Evolutionary conservation across 1,284 basidiomycete species (phyloP), one percentile per base, ranked within the genome.

Genomic region (Marasmius sp.): DNA sequence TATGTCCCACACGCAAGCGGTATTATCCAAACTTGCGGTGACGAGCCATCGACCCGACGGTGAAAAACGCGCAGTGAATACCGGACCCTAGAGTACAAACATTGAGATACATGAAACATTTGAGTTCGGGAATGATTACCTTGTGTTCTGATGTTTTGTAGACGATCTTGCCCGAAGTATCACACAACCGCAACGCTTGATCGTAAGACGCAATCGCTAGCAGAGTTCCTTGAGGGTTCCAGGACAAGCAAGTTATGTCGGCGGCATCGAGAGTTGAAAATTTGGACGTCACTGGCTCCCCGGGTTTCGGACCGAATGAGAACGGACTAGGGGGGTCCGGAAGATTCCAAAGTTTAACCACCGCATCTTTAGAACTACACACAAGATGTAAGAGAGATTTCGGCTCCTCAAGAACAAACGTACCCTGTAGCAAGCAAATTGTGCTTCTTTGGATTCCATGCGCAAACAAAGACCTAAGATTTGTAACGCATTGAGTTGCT

Each of bases 1-100:
- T n/a, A 92, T 80, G 70, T 94, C 85, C 91, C 91, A 94, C 11
- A 93, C 79, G 64, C 90, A 90, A 5, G 86, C 81, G 1, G 87
- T 88, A 9, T 86, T 85, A 69, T 94, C 92, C 53, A 93, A 69
- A 73, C 90, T 91, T 6, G 87, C 90, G 14, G 87, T 86, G 48
- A 88, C 72, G 58, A 93, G 76, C 85, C 85, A 90, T 60, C 81
- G 80, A 6, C 91, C 89, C 43, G 82, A 80, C 63, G 80, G 82
- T 20, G 91, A 93, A 69, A 92, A 93, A 62, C 85, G 82, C 41
- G 85, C 82, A 45, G 89, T 83, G 69, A 92, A 92, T 72, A 93
- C 85, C 27, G 91, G 87, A 59, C 86, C 89, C 89, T 92, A 27
- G 79, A 72, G 68, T 66, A 70, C 64, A 64, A 63, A 61, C 69